phyloP scores from a whole-genome alignment of 805 yeast genomes.

The Yueomyces sinensis region DNA sequence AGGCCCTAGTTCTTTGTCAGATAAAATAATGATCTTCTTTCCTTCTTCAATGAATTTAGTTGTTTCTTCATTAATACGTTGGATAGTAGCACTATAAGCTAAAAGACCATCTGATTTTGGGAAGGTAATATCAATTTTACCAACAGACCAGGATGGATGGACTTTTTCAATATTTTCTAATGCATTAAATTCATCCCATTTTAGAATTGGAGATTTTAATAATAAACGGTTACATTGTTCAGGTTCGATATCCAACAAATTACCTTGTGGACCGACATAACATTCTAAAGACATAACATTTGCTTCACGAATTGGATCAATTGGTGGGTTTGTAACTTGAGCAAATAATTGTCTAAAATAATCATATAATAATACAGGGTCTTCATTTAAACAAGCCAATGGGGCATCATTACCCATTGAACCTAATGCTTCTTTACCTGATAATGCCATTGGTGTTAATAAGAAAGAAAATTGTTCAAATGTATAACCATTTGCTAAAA shows the following conservation, averaged over 20 bases:
- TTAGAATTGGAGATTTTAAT: conserved; percentile 70
- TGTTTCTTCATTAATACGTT: conserved; percentile 78
- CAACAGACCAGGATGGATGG: conserved; percentile 78
- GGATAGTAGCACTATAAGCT: conserved; percentile 77
- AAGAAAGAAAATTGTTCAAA: conserved; percentile 77
- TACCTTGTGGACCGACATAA: conserved; percentile 94
- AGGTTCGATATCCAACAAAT: conserved; percentile 83
- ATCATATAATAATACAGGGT: conserved; percentile 82
- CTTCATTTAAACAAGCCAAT: conserved; percentile 85
- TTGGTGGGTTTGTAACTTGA: conserved; percentile 97
- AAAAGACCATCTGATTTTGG: conserved; percentile 67
- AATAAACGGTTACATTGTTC: conserved; percentile 82
- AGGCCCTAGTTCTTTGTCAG: conserved; percentile 52
- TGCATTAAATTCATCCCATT: conserved; percentile 62
- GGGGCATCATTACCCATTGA: conserved; percentile 99
- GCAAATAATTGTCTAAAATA: conserved; percentile 95
- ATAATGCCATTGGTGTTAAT: conserved; percentile 85
- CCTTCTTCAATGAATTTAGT: conserved; percentile 69
- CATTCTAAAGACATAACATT: conserved; percentile 97
- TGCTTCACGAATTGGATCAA: conserved; percentile 93
- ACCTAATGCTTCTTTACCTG: conserved; percentile 89
- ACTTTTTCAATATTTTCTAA: conserved; percentile 56
- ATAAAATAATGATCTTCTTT: conserved; percentile 60
- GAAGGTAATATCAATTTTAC: conserved; percentile 80
- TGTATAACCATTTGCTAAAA: conserved; percentile 85